These are phyloP conservation scores for Heimioporus sp. DNA, from an alignment of 768 basidiomycete genomes.

Conservation along the genomic window DNA sequence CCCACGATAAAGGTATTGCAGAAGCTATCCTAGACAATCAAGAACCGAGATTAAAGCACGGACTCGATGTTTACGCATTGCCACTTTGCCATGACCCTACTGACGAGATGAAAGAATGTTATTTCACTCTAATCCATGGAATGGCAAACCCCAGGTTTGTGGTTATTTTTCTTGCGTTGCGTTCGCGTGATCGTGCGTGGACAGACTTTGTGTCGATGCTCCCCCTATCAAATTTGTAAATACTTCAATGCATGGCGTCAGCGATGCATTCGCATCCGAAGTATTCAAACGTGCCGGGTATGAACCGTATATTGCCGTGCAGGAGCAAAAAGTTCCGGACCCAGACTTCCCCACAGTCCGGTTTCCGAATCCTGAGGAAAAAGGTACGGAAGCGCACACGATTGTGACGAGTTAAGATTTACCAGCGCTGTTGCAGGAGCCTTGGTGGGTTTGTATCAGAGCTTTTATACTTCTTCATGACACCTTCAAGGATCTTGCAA, in stretches of 20 bases:
- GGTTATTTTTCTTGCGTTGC: background rate
- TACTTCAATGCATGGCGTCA: constrained; percentile 90
- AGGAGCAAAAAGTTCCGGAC: constrained; percentile 69
- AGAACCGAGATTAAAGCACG: constrained; percentile 47
- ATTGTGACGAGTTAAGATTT: constrained; percentile 4
- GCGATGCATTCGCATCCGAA: constrained; percentile 56
- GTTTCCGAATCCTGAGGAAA: constrained; percentile 91
- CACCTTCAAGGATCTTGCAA: constrained; percentile 61
- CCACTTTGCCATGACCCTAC: constrained; percentile 55
- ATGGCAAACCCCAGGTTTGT: constrained; percentile 20
- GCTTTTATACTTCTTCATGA: background rate
- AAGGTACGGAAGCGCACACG: constrained; percentile 45
- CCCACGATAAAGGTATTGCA: constrained; percentile 80
- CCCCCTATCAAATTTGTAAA: constrained; percentile 64
- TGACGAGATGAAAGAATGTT: constrained; percentile 53
- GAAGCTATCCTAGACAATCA: constrained; percentile 59
- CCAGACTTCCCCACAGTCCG: constrained; percentile 83
- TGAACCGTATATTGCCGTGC: constrained; percentile 55
- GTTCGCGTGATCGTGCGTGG: background rate
- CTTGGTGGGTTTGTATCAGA: constrained; percentile 36
- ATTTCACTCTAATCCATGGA: constrained; percentile 44
- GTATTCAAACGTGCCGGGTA: constrained; percentile 64
- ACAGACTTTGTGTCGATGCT: constrained; percentile 8
- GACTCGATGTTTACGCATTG: constrained; percentile 36
- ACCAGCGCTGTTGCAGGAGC: constrained; percentile 37